Base-by-base conservation (phyloP, 495 filamentous ascomycete genomes). In the Penicillium paradoxum region DNA sequence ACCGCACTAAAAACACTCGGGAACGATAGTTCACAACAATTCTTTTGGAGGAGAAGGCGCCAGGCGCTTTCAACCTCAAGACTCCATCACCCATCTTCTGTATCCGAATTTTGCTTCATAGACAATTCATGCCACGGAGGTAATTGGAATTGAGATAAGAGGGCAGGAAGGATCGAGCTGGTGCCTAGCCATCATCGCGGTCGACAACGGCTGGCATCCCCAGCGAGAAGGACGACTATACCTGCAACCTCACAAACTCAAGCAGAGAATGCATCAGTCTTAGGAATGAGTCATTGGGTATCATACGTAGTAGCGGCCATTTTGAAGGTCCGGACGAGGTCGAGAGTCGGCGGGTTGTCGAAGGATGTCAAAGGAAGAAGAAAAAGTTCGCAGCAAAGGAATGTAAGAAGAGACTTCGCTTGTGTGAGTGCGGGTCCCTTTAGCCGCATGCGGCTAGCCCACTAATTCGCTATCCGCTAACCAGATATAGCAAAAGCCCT, bases 151-250 rank as follows among this genome's bases (percentile, higher is more conserved):
- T 50, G 65, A 73, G 81, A 78, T n/a, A 75, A 77, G 74, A 73
- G 69, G 65, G 64, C 64, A 68, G 78, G 87, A 90, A 78, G 69
- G 68, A 88, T 90, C 87, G 87, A 91, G 86, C 88, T 90, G 86
- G 84, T 76, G 73, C 80, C 72, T 61, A 73, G 68, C 75, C 71
- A 51, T 55, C 57, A 55, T 54, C 51, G 60, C 58, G 5, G 38
- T 11, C 18, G 51, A 57, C 24, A 40, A 57, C 32, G 48, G 41
- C 66, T 63, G 71, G 76, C 75, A 73, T 70, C 65, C 77, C 85
- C 84, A 89, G 86, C 84, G 84, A 88, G 83, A 85, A 84, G 82
- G 78, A 83, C 79, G 81, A 83, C 83, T 83, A 87, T 84, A 80
- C 76, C 76, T 72, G 73, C 72, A 72, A 66, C 65, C 72, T 76